Evolutionary conservation across 1,284 basidiomycete species (phyloP).

Genomic region (Cutaneotrichosporon sp.): DNA sequence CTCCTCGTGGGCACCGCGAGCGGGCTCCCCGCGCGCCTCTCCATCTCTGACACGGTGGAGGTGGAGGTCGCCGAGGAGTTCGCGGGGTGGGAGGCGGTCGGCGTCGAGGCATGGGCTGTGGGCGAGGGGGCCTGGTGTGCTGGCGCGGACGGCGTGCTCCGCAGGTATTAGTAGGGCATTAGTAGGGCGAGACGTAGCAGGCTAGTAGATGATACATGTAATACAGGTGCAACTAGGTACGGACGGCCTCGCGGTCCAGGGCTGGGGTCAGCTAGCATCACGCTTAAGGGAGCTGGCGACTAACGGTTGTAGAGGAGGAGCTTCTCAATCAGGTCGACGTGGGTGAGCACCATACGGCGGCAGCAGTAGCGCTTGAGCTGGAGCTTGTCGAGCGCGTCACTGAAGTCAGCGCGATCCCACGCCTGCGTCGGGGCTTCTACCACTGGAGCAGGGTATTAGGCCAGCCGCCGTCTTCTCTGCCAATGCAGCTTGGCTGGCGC

Average conservation of each 20-base stretch:
- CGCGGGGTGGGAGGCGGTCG: slow-evolving; percentile 51
- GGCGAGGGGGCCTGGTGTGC: slow-evolving; percentile 45
- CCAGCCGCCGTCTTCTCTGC: too few species aligned
- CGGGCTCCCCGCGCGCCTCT: slow-evolving; percentile 45
- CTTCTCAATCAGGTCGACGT: slow-evolving; percentile 91
- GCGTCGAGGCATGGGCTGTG: slow-evolving; percentile 41
- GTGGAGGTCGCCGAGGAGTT: slow-evolving; percentile 41
- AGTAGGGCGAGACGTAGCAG: too few species aligned
- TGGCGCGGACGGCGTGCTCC: slow-evolving; percentile 43
- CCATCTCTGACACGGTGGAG: slow-evolving; percentile 13
- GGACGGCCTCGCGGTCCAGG: slow-evolving; percentile 21
- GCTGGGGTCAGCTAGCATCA: slow-evolving; percentile 16
- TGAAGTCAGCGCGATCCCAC: slow-evolving; percentile 52
- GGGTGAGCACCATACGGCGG: slow-evolving; percentile 94
- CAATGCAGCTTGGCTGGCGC: too few species aligned
- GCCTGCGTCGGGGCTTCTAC: too few species aligned
- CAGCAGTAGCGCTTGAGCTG: slow-evolving; percentile 95
- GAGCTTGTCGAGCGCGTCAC: slow-evolving; percentile 88
- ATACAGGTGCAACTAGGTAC: slow-evolving; percentile 17
- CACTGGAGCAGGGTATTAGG: too few species aligned
- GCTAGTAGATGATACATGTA: slow-evolving; percentile 20
- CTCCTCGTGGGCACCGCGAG: slow-evolving; percentile 47
- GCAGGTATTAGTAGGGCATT: slow-evolving; percentile 41
- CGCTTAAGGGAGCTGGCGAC: slow-evolving; percentile 51
- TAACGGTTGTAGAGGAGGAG: slow-evolving; percentile 92